These are phyloP conservation scores for Boeremia exigua DNA, from an alignment of 2,329 filamentous ascomycete genomes.

Conservation along the genomic window DNA sequence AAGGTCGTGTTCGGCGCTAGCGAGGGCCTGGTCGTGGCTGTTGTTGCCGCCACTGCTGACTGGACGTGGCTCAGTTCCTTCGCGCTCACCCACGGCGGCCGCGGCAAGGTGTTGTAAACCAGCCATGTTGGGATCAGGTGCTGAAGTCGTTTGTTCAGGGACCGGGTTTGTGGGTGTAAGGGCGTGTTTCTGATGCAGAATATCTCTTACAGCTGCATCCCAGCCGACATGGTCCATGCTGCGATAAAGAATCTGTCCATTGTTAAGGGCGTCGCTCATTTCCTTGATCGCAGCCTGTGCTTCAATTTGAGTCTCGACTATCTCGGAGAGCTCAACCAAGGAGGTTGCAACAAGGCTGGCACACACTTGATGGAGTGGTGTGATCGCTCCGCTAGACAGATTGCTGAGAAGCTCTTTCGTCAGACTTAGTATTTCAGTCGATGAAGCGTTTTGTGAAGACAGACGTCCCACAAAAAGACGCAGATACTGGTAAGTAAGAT, in stretches of 20 bases:
- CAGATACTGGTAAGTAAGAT: conserved; percentile 47
- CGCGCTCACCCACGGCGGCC: conserved; percentile 47
- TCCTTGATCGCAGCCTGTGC: conserved; percentile 46
- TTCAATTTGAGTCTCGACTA: conserved; percentile 44
- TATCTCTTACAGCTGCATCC: conserved; percentile 44
- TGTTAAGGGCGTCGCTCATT: conserved; percentile 41
- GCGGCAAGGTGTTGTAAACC: conserved; percentile 48
- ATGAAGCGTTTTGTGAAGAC: conserved; percentile 28
- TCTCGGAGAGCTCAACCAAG: conserved; percentile 43
- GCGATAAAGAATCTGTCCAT: conserved; percentile 41
- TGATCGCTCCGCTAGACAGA: conserved; percentile 33
- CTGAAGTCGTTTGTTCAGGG: conserved; percentile 33
- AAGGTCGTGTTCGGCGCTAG: conserved; percentile 42
- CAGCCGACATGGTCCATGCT: conserved; percentile 41
- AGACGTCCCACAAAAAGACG: conserved; percentile 42
- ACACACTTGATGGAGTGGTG: conserved; percentile 46
- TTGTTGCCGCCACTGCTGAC: conserved; percentile 36
- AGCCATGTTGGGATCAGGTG: conserved; percentile 45
- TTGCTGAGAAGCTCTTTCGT: conserved; percentile 41
- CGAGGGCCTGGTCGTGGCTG: conserved; percentile 20
- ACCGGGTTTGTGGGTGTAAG: conserved; percentile 23
- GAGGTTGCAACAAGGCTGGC: conserved; percentile 45
- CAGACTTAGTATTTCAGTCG: conserved; percentile 33
- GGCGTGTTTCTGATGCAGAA: conserved; percentile 39
- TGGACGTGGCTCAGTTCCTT: conserved; percentile 35